phyloP scores from a whole-genome alignment of 2,329 filamentous ascomycete species.

The Sporothrix inflata region DNA sequence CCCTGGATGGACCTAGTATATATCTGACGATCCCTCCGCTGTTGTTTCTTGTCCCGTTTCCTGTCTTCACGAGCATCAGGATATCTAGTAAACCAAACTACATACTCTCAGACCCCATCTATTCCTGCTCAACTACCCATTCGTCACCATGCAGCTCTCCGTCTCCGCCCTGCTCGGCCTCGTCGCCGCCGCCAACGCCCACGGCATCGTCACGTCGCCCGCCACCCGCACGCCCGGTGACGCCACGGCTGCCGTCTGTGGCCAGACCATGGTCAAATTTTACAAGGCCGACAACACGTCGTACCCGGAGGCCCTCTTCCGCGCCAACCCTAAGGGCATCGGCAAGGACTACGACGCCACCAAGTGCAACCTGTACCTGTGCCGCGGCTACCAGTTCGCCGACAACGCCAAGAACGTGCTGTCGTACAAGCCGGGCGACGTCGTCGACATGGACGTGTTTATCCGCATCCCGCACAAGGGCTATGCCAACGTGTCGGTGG shows the following conservation, averaged over 20 bases:
- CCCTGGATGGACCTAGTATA: background rate
- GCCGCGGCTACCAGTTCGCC: constrained; percentile 46
- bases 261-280: constrained; percentile 39
- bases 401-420: constrained; percentile 47
- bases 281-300: constrained; percentile 42
- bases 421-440: constrained; percentile 47
- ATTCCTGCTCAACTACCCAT: background rate
- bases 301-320: constrained; percentile 41
- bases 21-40: background rate
- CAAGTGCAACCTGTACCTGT: constrained; percentile 46
- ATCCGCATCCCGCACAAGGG: constrained; percentile 53
- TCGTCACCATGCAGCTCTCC: constrained; percentile 20
- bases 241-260: constrained; percentile 39
- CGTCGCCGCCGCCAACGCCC: constrained; percentile 31
- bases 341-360: constrained; percentile 36
- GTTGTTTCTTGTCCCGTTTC: background rate
- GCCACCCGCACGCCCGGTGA: constrained; percentile 37
- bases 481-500: constrained; percentile 53
- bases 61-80: background rate
- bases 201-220: constrained; percentile 38
- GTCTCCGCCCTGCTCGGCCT: constrained; percentile 33
- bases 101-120: background rate
- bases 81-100: background rate
- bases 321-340: constrained; percentile 35
- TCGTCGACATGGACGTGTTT: constrained; percentile 47